phyloP scores from a whole-genome alignment of 164 flowering plant species.

The Houttuynia cordata region DNA sequence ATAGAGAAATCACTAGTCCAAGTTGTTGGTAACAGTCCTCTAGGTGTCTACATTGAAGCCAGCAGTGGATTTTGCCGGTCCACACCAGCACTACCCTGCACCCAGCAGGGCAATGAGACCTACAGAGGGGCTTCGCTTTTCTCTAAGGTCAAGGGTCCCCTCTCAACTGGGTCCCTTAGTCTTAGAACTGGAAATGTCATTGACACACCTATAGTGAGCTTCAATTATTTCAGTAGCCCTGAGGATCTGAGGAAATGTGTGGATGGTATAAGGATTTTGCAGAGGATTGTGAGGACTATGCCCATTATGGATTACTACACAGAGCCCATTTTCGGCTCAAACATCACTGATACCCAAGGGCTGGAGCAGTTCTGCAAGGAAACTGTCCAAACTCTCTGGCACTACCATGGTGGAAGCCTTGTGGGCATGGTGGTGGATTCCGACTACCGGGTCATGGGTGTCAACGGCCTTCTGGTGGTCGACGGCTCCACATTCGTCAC shows the following conservation, averaged over 20 bases:
- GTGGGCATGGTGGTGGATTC: constrained; percentile 37
- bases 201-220: constrained; percentile 68
- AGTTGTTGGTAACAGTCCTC: constrained; percentile 75
- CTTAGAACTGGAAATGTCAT: constrained; percentile 41
- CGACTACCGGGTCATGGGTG: constrained; percentile 8
- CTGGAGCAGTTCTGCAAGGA: constrained; percentile 69
- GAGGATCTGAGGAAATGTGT: constrained; percentile 59
- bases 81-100: constrained; percentile 43
- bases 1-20: constrained; percentile 62
- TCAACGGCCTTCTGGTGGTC: constrained; percentile 38
- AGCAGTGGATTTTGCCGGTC: constrained; percentile 80
- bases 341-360: constrained; percentile 19
- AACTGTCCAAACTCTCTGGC: constrained; percentile 87
- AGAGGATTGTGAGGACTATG: constrained; percentile 35
- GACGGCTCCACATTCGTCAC: constrained; percentile 57
- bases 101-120: constrained; percentile 53
- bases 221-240: constrained; percentile 81
- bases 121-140: constrained; percentile 79
- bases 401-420: constrained; percentile 87
- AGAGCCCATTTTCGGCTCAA: constrained; percentile 22
- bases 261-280: constrained; percentile 44
- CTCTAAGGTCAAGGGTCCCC: constrained; percentile 57
- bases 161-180: constrained; percentile 50
- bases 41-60: constrained; percentile 79
- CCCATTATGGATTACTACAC: constrained; percentile 28